A percentile compares a stretch with the other conserved stretches of the same genome.
Conservation (phyloP, 768 basidiomycete genomes). For the Amanita pallidorosea region DNA sequence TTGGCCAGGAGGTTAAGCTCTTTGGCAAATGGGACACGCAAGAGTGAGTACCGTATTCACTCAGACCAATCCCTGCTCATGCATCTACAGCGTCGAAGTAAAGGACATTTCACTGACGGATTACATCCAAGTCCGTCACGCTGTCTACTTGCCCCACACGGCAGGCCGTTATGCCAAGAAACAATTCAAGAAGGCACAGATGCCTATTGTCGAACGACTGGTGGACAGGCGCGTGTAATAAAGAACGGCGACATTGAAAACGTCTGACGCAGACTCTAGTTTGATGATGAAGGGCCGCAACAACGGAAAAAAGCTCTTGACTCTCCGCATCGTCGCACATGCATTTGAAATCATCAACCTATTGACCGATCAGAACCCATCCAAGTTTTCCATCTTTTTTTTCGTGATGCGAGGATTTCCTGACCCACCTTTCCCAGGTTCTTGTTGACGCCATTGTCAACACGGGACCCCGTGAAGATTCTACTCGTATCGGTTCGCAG, state of each 20-base stretch:
- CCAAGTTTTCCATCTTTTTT: constrained; percentile 52
- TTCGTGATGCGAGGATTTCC: neutral
- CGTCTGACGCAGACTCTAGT: constrained; percentile 27
- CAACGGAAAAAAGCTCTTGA: constrained; percentile 98
- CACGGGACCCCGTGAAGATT: constrained; percentile 99
- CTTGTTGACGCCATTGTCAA: constrained; percentile 98
- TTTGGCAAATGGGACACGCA: constrained; percentile 99
- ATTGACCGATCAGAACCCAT: constrained; percentile 99
- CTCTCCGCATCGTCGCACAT: constrained; percentile 98
- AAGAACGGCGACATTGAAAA: neutral
- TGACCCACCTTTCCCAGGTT: constrained; percentile 36
- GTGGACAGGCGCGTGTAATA: constrained; percentile 74
- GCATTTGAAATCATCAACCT: constrained; percentile 99
- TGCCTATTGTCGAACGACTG: constrained; percentile 99
- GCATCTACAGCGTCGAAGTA: constrained; percentile 77
- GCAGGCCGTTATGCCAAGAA: constrained; percentile 99
- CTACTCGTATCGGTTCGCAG: constrained; percentile 98
- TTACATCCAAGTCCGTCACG: constrained; percentile 98
- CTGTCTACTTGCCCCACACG: constrained; percentile 97
- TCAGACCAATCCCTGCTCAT: neutral
- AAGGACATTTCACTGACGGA: constrained; percentile 99
- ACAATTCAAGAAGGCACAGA: constrained; percentile 99
- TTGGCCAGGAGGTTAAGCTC: constrained; percentile 85
- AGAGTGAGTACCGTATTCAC: constrained; percentile 53
- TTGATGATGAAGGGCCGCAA: constrained; percentile 99